A percentile compares a stretch with the other conserved stretches of the same genome.
Conservation (phyloP, 495 filamentous ascomycete genomes). For the Pyrenopolyporus hunteri region DNA sequence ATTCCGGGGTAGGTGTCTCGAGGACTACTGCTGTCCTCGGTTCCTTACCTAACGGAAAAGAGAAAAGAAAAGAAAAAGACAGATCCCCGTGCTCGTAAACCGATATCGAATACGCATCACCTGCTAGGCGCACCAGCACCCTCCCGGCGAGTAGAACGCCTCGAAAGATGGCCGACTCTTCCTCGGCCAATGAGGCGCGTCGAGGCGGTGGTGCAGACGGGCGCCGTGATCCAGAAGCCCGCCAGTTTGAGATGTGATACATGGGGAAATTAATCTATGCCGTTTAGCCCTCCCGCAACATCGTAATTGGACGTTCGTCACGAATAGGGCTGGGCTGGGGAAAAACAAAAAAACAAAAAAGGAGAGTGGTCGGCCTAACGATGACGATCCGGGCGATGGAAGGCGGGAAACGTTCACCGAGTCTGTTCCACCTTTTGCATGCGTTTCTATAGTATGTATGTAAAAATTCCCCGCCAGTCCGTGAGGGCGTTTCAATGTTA, state of each 20-base stretch:
- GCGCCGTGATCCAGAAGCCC: neutral
- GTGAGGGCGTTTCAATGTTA: neutral
- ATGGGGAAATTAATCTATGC: constrained; percentile 5
- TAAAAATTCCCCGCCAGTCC: constrained; percentile 17
- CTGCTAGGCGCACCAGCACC: too few relatives aligned
- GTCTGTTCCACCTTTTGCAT: neutral
- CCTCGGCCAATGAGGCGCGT: too few relatives aligned
- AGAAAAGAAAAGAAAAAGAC: neutral
- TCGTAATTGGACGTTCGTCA: constrained; percentile 16
- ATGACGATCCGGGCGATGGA: neutral
- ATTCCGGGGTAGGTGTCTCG: constrained; percentile 30
- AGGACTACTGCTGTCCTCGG: neutral
- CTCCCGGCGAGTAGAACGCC: too few relatives aligned
- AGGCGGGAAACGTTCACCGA: constrained; percentile 20
- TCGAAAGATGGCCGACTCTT: too few relatives aligned
- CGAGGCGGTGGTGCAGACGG: neutral
- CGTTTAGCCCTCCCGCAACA: constrained; percentile 11
- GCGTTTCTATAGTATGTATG: too few relatives aligned
- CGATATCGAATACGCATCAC: too few relatives aligned
- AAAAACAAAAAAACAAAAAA: neutral
- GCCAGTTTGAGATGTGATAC: constrained; percentile 2
- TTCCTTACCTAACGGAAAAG: neutral
- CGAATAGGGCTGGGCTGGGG: neutral
- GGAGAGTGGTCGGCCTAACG: too few relatives aligned
- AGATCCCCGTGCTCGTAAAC: too few relatives aligned